A percentile compares a stretch with the other conserved stretches of the same genome.
Evolutionary conservation across 495 filamentous ascomycete species (phyloP).

Genomic region (Tuber microsphaerosporum): DNA sequence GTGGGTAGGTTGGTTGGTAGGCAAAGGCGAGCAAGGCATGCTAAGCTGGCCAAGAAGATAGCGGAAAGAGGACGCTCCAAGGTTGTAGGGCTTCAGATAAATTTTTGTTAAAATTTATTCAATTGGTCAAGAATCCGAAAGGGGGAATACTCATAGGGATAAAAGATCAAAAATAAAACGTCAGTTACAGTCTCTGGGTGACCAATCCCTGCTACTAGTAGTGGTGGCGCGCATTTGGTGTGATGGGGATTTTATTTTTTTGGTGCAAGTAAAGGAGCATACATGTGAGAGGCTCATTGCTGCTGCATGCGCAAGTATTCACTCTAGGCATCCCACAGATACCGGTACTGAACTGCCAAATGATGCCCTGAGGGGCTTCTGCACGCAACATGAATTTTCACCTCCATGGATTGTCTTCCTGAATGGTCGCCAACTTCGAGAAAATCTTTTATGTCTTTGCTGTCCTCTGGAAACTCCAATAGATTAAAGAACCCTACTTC

Average conservation of each 20-base stretch:
- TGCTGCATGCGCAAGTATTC: constrained; percentile 4
- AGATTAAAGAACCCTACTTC: not conserved
- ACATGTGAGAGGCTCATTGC: constrained; percentile 3
- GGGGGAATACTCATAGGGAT: not conserved
- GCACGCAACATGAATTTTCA: not conserved
- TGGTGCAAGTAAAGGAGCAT: not conserved
- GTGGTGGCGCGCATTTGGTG: constrained; percentile 1
- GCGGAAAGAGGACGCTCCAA: not conserved
- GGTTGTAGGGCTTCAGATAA: not conserved
- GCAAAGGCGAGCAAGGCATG: constrained; percentile 1
- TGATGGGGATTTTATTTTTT: not conserved
- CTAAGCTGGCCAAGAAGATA: not conserved
- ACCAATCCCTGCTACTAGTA: not conserved
- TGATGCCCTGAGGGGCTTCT: not conserved
- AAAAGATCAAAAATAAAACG: not conserved
- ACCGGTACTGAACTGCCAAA: not conserved
- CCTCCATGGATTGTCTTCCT: not conserved
- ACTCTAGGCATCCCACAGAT: not conserved
- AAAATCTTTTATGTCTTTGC: not conserved
- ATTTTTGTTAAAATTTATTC: not conserved
- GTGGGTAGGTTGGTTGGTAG: not conserved
- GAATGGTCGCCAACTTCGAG: not conserved
- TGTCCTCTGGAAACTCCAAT: not conserved
- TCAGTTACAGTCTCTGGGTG: not conserved
- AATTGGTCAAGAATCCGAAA: not conserved